Conservation (phyloP, 1,139 yeast genomes). For the Candida glucosophila region DNA sequence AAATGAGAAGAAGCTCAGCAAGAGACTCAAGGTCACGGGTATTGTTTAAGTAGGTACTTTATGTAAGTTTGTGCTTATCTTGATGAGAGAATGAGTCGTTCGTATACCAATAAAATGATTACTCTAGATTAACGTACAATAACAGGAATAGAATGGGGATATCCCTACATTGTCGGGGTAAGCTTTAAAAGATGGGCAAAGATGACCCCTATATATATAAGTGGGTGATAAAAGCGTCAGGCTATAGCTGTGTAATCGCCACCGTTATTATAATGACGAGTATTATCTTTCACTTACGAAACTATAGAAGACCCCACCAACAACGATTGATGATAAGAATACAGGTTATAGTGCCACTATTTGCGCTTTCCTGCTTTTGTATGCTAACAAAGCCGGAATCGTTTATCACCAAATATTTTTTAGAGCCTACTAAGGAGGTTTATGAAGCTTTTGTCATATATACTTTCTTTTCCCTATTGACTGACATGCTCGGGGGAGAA, state of each 20-base stretch:
- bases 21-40: conserved; percentile 12
- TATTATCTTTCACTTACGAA: conserved; percentile 31
- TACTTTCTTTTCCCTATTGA: conserved; percentile 78
- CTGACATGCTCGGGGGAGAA: conserved; percentile 87
- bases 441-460: conserved; percentile 96
- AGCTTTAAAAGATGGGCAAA: conserved; percentile 1
- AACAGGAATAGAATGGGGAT: no score
- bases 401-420: conserved; percentile 28
- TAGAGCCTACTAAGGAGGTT: conserved; percentile 79
- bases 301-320: conserved; percentile 83
- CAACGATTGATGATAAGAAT: conserved; percentile 83
- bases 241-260: conserved; percentile 26
- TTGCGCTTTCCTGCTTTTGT: conserved; percentile 45
- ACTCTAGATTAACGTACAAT: neutral
- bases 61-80: neutral
- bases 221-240: conserved; percentile 26
- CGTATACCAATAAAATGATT: no score
- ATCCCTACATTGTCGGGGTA: no score
- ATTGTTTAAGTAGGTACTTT: conserved; percentile 5
- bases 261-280: conserved; percentile 23
- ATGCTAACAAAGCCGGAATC: conserved; percentile 39
- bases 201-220: conserved; percentile 14
- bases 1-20: conserved; percentile 27
- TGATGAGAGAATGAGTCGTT: neutral
- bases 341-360: conserved; percentile 55